These are phyloP conservation scores for Prunus campanulata DNA, from an alignment of 306 rosid genomes.

Conservation along the genomic window DNA sequence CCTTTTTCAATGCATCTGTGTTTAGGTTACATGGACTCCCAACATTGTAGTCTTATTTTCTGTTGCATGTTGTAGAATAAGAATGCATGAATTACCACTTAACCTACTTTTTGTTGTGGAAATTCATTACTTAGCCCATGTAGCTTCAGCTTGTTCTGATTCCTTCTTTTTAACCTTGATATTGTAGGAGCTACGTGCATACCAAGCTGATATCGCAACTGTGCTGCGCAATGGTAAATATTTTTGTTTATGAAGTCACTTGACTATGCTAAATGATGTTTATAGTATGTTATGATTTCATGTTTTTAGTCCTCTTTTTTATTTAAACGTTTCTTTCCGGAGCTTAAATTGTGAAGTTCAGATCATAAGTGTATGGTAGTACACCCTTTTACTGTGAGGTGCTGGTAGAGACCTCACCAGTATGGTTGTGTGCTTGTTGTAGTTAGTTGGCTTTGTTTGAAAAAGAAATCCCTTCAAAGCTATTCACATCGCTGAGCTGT, in stretches of 20 bases:
- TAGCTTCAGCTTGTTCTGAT: conserved; percentile 29
- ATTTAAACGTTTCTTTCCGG: background rate
- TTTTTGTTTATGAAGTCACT: conserved; percentile 10
- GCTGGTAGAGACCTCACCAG: background rate
- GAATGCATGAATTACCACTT: background rate
- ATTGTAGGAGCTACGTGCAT: conserved; percentile 92
- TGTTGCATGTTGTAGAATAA: background rate
- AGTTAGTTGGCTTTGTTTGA: background rate
- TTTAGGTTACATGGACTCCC: background rate
- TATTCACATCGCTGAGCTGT: background rate
- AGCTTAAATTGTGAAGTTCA: background rate
- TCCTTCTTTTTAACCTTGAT: conserved; percentile 6
- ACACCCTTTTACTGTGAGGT: background rate
- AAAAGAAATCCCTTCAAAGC: background rate
- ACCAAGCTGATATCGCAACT: conserved; percentile 96
- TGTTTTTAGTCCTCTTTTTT: conserved; percentile 16
- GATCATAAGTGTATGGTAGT: background rate
- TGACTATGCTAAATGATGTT: conserved; percentile 9
- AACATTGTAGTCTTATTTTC: background rate
- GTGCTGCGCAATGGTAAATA: conserved; percentile 83
- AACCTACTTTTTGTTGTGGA: conserved; percentile 1
- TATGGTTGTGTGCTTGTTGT: background rate
- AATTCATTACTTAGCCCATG: conserved; percentile 12
- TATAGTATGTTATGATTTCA: conserved; percentile 10
- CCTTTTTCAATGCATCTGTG: background rate